phyloP scores from a whole-genome alignment of 208 protist species.

The Trichomonas vaginalis region DNA sequence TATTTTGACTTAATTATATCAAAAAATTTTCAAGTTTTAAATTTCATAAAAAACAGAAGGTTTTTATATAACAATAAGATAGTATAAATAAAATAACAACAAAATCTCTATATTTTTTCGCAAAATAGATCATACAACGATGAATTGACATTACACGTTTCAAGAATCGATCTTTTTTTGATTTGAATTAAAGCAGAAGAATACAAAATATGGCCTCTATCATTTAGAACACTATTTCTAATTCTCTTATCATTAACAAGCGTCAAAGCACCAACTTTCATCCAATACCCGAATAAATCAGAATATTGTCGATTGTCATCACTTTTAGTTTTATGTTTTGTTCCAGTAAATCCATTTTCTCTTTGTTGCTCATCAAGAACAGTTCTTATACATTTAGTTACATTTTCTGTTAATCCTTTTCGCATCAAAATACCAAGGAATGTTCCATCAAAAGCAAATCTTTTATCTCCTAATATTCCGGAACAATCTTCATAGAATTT shows the following conservation, averaged over 20 bases:
- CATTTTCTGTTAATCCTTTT: not conserved
- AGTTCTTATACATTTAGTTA: not conserved
- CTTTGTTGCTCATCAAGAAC: not conserved
- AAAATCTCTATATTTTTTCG: too few relatives aligned
- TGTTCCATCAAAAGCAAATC: not conserved
- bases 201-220: not conserved
- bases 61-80: too few relatives aligned
- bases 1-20: too few relatives aligned
- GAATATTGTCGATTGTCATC: not conserved
- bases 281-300: not conserved
- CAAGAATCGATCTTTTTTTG: not conserved
- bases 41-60: too few relatives aligned
- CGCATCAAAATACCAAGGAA: not conserved
- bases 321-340: not conserved
- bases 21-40: too few relatives aligned
- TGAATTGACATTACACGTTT: not conserved
- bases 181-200: not conserved
- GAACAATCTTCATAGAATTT: not conserved
- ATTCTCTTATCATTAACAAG: not conserved
- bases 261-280: not conserved
- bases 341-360: not conserved
- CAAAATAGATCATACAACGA: not conserved
- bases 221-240: not conserved
- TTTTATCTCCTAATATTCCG: not conserved
- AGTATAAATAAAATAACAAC: too few relatives aligned